Conservation (phyloP, 192 early-diverging fungal species). For the Umbelopsis vinacea region DNA sequence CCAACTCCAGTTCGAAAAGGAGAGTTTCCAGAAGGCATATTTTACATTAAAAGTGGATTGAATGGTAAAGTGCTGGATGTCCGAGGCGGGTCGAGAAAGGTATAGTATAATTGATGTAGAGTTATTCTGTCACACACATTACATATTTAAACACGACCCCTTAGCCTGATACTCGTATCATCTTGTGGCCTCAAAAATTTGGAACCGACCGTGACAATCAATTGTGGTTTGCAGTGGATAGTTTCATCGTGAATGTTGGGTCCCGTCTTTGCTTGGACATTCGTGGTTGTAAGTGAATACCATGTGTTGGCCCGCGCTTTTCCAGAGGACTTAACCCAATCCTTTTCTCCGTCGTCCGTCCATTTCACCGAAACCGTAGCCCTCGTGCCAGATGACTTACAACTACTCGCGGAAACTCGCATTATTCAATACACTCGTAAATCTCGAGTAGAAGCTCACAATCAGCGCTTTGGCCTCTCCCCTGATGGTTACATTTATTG, state of each 20-base stretch:
- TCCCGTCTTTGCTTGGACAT: slow-evolving; percentile 21
- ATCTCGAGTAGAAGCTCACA: slow-evolving; percentile 18
- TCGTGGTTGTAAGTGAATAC: slow-evolving; percentile 14
- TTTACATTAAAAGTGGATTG: slow-evolving; percentile 31
- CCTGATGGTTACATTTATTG: slow-evolving; percentile 27
- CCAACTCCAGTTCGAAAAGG: neutral
- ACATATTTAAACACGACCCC: neutral
- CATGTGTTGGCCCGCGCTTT: neutral
- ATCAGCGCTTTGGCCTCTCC: slow-evolving; percentile 9
- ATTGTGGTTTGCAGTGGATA: slow-evolving; percentile 22
- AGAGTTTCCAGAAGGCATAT: slow-evolving; percentile 18
- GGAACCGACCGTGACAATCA: slow-evolving; percentile 16
- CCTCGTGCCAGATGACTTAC: neutral
- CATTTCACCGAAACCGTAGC: neutral
- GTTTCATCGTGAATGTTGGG: slow-evolving; percentile 17
- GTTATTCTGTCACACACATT: no score
- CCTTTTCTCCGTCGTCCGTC: neutral
- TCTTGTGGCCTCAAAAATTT: slow-evolving; percentile 12
- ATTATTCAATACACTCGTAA: slow-evolving; percentile 27
- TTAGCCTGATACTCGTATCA: neutral
- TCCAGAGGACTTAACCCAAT: no score
- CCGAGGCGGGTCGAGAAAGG: slow-evolving; percentile 25
- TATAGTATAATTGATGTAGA: neutral
- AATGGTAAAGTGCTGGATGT: slow-evolving; percentile 31
- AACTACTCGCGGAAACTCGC: neutral